Base-by-base conservation (phyloP, 352 stramenopile genomes). In the Pythium vanterpoolii region DNA sequence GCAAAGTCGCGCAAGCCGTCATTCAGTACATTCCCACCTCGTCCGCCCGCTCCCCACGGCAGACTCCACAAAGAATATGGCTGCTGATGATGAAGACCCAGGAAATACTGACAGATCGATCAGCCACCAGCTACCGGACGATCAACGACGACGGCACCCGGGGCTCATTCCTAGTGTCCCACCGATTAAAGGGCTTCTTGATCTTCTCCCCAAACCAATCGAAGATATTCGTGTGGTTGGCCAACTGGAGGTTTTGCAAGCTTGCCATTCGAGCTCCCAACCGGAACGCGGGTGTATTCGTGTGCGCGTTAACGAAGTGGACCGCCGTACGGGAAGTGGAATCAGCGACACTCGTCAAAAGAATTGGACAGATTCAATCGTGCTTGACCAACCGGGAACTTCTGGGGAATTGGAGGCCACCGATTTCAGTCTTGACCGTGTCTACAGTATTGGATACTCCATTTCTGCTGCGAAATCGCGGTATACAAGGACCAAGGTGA, bases 401-500 rank as follows among this genome's bases (percentile, higher is more conserved):
- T 84, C 77, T 52, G 84, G 82, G 21, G 80, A 92, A 45, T 72
- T 92, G 51, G 81, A 92, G 58, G 66, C 82, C 3, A 73, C 77
- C n/a, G 77, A 92, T 59, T 87, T 74, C 23, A 72, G 61, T 21
- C 60, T 66, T 30, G 81, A 89, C 47, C 71, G 79, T 24, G 84
- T 84, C 50, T 92, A 85, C 67, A 89, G 78, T 34, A 85, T 96
- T 23, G 86, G 86, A 1, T 94, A 91, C 64, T 89, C 82, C 9
- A 91, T 96, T 33, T 79, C 67, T 23, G 69, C 78, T 13, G 86
- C 79, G 2, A 89, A 89, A 48, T 83, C 81, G 8, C 65, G 77
- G 38, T 96, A 94, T 46, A 92, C 86, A 33, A 72, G 87, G 36
- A 94, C 87, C 24, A 93, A 96, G 60, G 84, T 96, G 11, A 87